Evolutionary conservation across 2,329 filamentous ascomycete genomes (phyloP), one percentile per base, ranked within the genome.

Genomic region (Aspergillus niger): DNA sequence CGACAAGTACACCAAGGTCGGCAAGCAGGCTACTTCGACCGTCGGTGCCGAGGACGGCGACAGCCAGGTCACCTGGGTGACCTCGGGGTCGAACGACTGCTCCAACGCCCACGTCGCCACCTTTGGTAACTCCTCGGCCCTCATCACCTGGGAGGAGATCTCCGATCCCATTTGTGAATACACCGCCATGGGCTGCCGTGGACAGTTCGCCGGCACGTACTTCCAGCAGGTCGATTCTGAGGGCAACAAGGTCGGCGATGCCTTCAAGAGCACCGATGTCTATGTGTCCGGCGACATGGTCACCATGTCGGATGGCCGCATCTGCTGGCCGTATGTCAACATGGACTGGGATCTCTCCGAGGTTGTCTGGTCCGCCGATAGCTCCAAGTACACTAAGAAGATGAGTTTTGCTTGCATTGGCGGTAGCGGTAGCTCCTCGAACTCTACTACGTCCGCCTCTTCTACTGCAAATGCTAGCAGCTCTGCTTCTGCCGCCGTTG

Each of bases 271-370:
- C n/a, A 79, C 71, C 11, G 79, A 86, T 68, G 81, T 82, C n/a
- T 85, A 80, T 66, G 83, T 88, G 49, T 83, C 85, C 7, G 86
- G 86, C 41, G 86, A 88, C 67, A 86, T 88, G 79, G 84, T 85
- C 10, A 86, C 83, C 32, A 82, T 86, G 77, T 66, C 74, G n/a
- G 83, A 86, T 61, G 65, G 63, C n/a, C 83, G 82, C 51, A 79
- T 88, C 66, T 88, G 86, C 79, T 88, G 77, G 55, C 72, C 77
- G 24, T 79, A 79, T 63, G 67, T 79, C 26, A 76, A 73, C 54
- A 72, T 76, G 57, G 72, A 70, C 3, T 80, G 77, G 77, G 75
- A 78, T 61, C 65, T 80, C 6, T 76, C 77, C 1, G 70, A 76
- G 64, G 64, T 67, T 3, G 69, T 71, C n/a, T 43, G 53, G 57